Conservation (phyloP, 306 rosid species). For the Prunus mume region DNA sequence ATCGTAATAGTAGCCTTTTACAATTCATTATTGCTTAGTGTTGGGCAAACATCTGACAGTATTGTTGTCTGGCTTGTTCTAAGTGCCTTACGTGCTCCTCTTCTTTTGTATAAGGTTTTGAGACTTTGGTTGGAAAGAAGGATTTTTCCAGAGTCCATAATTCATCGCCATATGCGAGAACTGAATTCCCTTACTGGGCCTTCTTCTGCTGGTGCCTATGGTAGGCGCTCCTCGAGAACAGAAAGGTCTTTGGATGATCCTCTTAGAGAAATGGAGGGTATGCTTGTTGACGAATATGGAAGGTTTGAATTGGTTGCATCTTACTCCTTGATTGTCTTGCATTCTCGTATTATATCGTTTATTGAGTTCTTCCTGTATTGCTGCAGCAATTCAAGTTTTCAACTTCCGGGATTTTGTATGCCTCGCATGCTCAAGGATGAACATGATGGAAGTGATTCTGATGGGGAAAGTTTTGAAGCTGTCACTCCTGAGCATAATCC, state of each 20-base stretch:
- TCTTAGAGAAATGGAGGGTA: slow-evolving; percentile 96
- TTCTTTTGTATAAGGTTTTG: slow-evolving; percentile 59
- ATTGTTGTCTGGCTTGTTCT: neutral
- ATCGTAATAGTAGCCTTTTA: neutral
- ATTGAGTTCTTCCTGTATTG: slow-evolving; percentile 25
- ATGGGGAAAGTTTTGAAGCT: slow-evolving; percentile 88
- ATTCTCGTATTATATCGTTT: slow-evolving; percentile 5
- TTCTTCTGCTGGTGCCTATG: slow-evolving; percentile 54
- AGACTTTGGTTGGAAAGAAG: slow-evolving; percentile 83
- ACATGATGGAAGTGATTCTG: slow-evolving; percentile 91
- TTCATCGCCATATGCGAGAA: slow-evolving; percentile 84
- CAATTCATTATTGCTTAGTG: slow-evolving; percentile 6
- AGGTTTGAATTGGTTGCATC: slow-evolving; percentile 58
- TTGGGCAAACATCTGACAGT: neutral
- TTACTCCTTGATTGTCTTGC: neutral
- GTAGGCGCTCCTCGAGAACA: slow-evolving; percentile 75
- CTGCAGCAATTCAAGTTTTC: slow-evolving; percentile 89
- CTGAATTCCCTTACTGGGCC: slow-evolving; percentile 49
- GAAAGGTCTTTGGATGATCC: slow-evolving; percentile 95
- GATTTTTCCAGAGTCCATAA: slow-evolving; percentile 67
- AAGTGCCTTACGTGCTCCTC: slow-evolving; percentile 15
- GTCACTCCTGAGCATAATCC: slow-evolving; percentile 88
- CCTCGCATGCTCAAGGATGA: slow-evolving; percentile 82
- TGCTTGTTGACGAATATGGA: slow-evolving; percentile 99
- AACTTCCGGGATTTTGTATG: slow-evolving; percentile 93